Evolutionary conservation across 2,329 filamentous ascomycete species (phyloP).

Genomic region (Zopfia rhizophila): DNA sequence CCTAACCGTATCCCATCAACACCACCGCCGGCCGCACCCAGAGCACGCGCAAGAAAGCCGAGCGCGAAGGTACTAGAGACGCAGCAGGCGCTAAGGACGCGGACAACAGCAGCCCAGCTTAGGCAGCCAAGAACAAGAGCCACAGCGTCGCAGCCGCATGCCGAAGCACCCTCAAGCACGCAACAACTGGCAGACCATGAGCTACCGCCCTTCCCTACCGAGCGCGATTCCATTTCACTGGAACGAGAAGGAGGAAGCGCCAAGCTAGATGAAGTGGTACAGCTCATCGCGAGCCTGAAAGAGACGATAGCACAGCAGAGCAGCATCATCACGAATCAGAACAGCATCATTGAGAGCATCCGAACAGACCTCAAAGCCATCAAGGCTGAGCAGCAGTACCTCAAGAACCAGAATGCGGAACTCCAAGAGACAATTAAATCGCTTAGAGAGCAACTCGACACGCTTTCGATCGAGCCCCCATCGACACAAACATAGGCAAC

Average conservation of each 20-base stretch:
- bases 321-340: conserved; percentile 14
- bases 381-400: conserved; percentile 13
- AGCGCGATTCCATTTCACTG: conserved; percentile 8
- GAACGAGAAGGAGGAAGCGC: conserved; percentile 3
- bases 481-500: conserved; percentile 17
- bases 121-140: conserved; percentile 14
- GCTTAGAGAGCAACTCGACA: conserved; percentile 15
- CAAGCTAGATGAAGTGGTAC: conserved; percentile 7
- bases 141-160: conserved; percentile 10
- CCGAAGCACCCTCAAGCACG: conserved; percentile 11
- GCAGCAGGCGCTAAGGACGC: conserved; percentile 2
- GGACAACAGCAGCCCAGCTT: conserved; percentile 9
- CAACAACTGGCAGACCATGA: conserved; percentile 17
- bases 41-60: conserved; percentile 16
- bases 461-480: conserved; percentile 12
- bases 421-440: conserved; percentile 7
- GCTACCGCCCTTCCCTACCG: conserved; percentile 14
- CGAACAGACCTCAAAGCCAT: conserved; percentile 1
- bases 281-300: conserved; percentile 18
- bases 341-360: conserved; percentile 9
- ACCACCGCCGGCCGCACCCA: conserved; percentile 12
- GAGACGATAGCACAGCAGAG: conserved; percentile 18
- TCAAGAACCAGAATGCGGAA: conserved; percentile 12
- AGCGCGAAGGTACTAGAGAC: conserved; percentile 15
- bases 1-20: conserved; percentile 14